These are phyloP conservation scores for Fusarium coffeatum DNA, from an alignment of 2,329 filamentous ascomycete species.

Conservation along the genomic window DNA sequence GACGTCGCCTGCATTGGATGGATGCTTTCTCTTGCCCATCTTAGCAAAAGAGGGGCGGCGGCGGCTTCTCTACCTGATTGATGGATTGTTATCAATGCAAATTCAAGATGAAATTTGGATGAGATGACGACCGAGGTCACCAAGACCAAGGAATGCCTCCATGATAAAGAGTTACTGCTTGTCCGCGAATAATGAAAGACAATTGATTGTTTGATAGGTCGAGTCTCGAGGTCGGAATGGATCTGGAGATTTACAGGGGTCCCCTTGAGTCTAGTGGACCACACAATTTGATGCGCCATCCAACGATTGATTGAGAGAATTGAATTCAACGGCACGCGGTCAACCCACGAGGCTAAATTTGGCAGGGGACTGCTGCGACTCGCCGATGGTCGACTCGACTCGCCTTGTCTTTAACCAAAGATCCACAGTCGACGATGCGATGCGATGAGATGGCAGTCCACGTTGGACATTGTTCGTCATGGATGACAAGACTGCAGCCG, in stretches of 20 bases:
- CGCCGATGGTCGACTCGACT: constrained; percentile 24
- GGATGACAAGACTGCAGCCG: constrained; percentile 35
- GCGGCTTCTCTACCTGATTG: constrained; percentile 31
- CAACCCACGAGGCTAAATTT: constrained; percentile 47
- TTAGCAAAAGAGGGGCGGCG: constrained; percentile 41
- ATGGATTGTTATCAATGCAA: constrained; percentile 33
- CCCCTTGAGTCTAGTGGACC: constrained; percentile 32
- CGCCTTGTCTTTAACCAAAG: constrained; percentile 24
- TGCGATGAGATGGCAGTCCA: constrained; percentile 27
- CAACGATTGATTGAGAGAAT: constrained; percentile 41
- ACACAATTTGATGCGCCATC: constrained; percentile 39
- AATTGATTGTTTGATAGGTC: constrained; percentile 41
- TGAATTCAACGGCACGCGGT: constrained; percentile 44
- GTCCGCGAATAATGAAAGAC: constrained; percentile 18
- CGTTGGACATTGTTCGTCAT: constrained; percentile 35
- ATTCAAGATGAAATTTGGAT: constrained; percentile 35
- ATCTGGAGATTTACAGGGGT: constrained; percentile 43
- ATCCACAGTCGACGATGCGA: constrained; percentile 34
- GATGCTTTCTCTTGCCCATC: constrained; percentile 36
- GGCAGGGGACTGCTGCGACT: constrained; percentile 41
- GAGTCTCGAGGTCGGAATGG: constrained; percentile 31
- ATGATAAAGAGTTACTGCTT: constrained; percentile 27
- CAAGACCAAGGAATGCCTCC: constrained; percentile 24
- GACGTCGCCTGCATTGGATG: constrained; percentile 25
- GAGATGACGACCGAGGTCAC: constrained; percentile 25